These are phyloP conservation scores for Ascochyta rabiei DNA, from an alignment of 2,329 filamentous ascomycete genomes.

Conservation along the genomic window DNA sequence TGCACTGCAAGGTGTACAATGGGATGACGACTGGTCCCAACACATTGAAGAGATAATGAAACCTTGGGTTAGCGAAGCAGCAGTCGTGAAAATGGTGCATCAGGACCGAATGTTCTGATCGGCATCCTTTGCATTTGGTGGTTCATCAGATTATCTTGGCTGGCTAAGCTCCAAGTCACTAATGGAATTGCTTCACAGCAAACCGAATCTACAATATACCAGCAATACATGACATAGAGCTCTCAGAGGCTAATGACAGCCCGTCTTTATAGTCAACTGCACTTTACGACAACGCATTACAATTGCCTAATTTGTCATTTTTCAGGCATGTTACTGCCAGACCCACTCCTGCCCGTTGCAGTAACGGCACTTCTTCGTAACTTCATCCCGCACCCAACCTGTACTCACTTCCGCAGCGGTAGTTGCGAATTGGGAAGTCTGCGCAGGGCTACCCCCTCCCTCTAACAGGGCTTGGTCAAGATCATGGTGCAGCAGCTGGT, in stretches of 20 bases:
- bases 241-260: neutral
- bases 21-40: conserved; percentile 19
- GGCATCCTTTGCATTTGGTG: neutral
- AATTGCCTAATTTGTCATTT: neutral
- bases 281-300: neutral
- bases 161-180: neutral
- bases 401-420: neutral
- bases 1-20: conserved; percentile 13
- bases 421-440: neutral
- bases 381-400: neutral
- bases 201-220: neutral
- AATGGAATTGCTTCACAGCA: neutral
- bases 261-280: neutral
- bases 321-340: neutral
- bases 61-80: conserved; percentile 13
- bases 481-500: conserved; percentile 2
- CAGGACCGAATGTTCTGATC: conserved; percentile 19
- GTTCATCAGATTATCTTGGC: neutral
- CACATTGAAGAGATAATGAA: conserved; percentile 16
- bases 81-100: conserved; percentile 17
- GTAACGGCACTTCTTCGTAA: neutral
- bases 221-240: neutral
- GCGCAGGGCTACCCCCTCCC: no score
- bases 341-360: conserved; percentile 1
- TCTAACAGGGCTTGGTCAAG: neutral